Evolutionary conservation across 2,329 filamentous ascomycete genomes (phyloP).

Genomic region (Ceratocystiopsis sp.): DNA sequence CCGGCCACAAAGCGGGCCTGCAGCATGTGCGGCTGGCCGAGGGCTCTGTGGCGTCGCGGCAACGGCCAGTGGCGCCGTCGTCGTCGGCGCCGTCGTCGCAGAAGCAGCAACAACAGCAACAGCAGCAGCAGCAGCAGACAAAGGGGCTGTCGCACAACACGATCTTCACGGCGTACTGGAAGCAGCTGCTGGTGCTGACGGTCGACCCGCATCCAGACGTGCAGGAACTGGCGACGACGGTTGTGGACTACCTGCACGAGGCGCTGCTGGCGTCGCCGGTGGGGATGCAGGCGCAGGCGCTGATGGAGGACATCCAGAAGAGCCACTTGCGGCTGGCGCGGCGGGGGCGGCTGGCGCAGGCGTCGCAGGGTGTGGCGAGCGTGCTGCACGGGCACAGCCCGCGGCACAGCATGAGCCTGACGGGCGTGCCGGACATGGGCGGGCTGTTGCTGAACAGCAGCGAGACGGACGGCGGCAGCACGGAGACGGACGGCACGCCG

Average conservation of each 20-base stretch:
- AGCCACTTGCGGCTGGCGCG: constrained; percentile 30
- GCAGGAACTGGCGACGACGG: constrained; percentile 64
- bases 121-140: constrained; percentile 36
- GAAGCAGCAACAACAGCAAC: constrained; percentile 34
- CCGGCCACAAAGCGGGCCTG: constrained; percentile 43
- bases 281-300: constrained; percentile 47
- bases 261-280: constrained; percentile 63
- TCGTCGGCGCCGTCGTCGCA: too few species aligned
- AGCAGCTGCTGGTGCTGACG: constrained; percentile 75
- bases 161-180: constrained; percentile 87
- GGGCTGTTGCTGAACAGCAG: background rate
- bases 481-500: constrained; percentile 13
- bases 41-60: too few species aligned
- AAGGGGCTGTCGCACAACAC: constrained; percentile 65
- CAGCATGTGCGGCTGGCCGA: constrained; percentile 38
- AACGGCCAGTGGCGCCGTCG: too few species aligned
- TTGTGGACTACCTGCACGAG: constrained; percentile 73
- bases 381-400: constrained; percentile 11
- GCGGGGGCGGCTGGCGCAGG: constrained; percentile 20
- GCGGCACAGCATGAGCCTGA: background rate
- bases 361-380: constrained; percentile 27
- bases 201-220: constrained; percentile 93
- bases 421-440: background rate
- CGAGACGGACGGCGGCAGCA: background rate
- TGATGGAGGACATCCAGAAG: constrained; percentile 57